phyloP scores from a whole-genome alignment of 2,329 filamentous ascomycete genomes.

The Arthrobotrys sphaeroides region DNA sequence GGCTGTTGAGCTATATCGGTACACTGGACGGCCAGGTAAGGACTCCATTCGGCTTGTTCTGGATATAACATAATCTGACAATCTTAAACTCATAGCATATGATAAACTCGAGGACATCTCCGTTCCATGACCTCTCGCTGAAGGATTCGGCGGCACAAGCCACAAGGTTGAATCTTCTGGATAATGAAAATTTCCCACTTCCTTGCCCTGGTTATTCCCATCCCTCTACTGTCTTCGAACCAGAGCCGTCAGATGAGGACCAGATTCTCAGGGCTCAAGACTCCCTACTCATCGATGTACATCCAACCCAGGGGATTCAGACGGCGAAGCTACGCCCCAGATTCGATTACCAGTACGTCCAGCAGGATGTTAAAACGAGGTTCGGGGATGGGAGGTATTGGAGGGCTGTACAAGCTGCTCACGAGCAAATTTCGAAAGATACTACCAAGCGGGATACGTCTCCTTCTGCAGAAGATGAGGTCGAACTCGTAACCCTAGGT shows the following conservation, averaged over 20 bases:
- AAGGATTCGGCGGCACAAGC: conserved; percentile 73
- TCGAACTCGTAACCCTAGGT: conserved; percentile 85
- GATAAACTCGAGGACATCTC: conserved; percentile 77
- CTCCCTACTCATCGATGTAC: conserved; percentile 35
- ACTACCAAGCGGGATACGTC: conserved; percentile 61
- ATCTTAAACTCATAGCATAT: conserved; percentile 74
- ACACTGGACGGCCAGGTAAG: conserved; percentile 58
- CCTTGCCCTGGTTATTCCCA: conserved; percentile 64
- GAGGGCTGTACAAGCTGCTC: conserved; percentile 66
- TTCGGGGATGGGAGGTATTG: conserved; percentile 63
- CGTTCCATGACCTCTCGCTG: conserved; percentile 78
- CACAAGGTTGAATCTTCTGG: conserved; percentile 75
- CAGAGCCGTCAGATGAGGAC: conserved; percentile 22
- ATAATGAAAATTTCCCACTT: conserved; percentile 76
- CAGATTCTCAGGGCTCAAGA: conserved; percentile 22
- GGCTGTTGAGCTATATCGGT: conserved; percentile 75
- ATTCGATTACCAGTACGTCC: conserved; percentile 53
- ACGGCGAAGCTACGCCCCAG: conserved; percentile 32
- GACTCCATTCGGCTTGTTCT: conserved; percentile 65
- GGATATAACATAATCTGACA: neutral
- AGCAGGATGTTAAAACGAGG: conserved; percentile 55
- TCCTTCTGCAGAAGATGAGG: conserved; percentile 75
- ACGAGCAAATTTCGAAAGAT: conserved; percentile 59
- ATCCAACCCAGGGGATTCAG: conserved; percentile 14
- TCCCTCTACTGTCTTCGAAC: conserved; percentile 68